Evolutionary conservation across 345 rosid genomes (phyloP).

Genomic region (Gossypium ekmanianum): DNA sequence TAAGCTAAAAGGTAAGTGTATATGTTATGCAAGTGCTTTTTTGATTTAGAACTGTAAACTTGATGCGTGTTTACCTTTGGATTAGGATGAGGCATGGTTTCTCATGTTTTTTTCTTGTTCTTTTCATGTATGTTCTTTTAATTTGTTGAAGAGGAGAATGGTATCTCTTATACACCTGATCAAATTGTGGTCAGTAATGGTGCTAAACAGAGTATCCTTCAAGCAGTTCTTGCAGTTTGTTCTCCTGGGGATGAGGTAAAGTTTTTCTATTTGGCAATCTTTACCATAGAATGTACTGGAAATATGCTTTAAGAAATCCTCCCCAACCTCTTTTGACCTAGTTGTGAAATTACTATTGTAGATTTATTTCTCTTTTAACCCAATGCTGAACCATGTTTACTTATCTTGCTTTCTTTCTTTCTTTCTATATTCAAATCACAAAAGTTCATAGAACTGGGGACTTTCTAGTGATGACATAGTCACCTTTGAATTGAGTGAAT

Average conservation of each 20-base stretch:
- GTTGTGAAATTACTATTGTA: background rate
- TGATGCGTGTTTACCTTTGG: background rate
- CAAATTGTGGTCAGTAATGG: constrained; percentile 93
- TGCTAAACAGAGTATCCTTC: constrained; percentile 76
- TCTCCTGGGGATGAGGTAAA: constrained; percentile 95
- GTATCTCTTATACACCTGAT: constrained; percentile 71
- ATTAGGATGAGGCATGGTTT: background rate
- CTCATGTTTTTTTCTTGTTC: background rate
- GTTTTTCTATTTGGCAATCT: background rate
- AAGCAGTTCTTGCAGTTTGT: constrained; percentile 88
- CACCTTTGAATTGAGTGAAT: background rate
- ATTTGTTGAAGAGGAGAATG: constrained; percentile 73
- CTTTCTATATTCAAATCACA: background rate
- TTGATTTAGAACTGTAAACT: background rate
- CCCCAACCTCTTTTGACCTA: background rate
- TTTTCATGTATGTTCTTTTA: background rate
- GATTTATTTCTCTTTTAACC: background rate
- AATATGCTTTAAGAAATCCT: background rate
- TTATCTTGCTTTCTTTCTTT: background rate
- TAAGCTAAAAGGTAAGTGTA: constrained; percentile 62
- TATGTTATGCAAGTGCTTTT: background rate
- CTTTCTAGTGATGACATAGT: background rate
- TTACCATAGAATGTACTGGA: background rate
- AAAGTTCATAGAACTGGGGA: background rate
- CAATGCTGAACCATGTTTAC: background rate